phyloP scores from a whole-genome alignment of 2,329 filamentous ascomycete species.

The Diaporthe humulicola region DNA sequence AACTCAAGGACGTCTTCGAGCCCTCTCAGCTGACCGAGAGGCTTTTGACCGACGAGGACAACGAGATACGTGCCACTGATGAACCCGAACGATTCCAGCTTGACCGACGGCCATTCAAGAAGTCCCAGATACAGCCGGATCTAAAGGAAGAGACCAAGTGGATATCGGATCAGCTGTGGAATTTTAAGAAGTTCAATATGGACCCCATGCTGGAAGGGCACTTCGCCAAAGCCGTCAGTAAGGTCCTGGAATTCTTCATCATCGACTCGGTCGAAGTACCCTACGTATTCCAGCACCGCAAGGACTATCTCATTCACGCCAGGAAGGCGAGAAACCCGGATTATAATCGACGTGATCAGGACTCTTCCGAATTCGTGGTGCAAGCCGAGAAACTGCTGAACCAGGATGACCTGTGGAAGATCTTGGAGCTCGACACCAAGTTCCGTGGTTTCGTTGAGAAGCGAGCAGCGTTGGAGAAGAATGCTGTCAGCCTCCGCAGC shows the following conservation, averaged over 20 bases:
- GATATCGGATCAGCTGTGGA: slow-evolving; percentile 92
- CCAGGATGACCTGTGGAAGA: slow-evolving; percentile 94
- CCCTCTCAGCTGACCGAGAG: slow-evolving; percentile 94
- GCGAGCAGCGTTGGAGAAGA: slow-evolving; percentile 85
- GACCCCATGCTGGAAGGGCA: slow-evolving; percentile 77
- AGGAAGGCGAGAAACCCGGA: slow-evolving; percentile 75
- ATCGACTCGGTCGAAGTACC: slow-evolving; percentile 95
- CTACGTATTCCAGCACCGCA: slow-evolving; percentile 97
- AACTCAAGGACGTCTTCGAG: slow-evolving; percentile 98
- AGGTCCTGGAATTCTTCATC: slow-evolving; percentile 95
- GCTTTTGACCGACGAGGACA: slow-evolving; percentile 95
- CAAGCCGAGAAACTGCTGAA: slow-evolving; percentile 89
- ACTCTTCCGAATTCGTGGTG: slow-evolving; percentile 80
- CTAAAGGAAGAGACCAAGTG: slow-evolving; percentile 91
- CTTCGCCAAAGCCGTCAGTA: slow-evolving; percentile 89
- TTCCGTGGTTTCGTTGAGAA: slow-evolving; percentile 95
- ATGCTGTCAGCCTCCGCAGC: slow-evolving; percentile 79
- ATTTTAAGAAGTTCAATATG: slow-evolving; percentile 81
- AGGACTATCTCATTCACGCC: slow-evolving; percentile 95
- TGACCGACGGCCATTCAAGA: slow-evolving; percentile 88
- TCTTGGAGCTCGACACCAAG: slow-evolving; percentile 94
- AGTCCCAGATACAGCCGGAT: slow-evolving; percentile 77
- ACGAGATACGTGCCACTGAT: slow-evolving; percentile 87
- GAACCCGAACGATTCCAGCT: slow-evolving; percentile 96
- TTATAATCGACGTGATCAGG: slow-evolving; percentile 72